Conservation (phyloP, 2,329 filamentous ascomycete species). For the Lachnum nothofagi region DNA sequence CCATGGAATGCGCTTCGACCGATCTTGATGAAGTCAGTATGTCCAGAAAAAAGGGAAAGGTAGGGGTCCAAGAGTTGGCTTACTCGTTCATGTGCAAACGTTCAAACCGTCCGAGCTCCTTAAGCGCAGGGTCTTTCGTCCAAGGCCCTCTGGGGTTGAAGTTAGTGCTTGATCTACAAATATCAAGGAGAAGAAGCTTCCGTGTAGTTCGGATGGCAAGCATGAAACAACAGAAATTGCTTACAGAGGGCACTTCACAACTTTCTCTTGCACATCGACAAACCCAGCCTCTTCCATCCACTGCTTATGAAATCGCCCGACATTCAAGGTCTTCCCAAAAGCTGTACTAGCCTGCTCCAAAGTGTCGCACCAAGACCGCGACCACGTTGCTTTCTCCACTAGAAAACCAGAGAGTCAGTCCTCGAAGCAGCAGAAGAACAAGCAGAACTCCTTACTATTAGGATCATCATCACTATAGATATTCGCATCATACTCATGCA, state of each 20-base stretch:
- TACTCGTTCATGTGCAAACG: constrained; percentile 13
- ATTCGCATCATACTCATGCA: constrained; percentile 27
- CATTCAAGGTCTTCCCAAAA: constrained; percentile 18
- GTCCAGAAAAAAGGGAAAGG: not conserved
- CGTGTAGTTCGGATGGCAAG: not conserved
- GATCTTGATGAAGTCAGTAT: not conserved
- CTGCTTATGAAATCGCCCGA: constrained; percentile 7
- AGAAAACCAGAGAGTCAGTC: no score
- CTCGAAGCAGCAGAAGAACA: not conserved
- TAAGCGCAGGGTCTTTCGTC: constrained; percentile 34
- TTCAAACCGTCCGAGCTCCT: constrained; percentile 34
- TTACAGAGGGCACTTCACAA: constrained; percentile 6
- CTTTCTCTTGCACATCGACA: constrained; percentile 32
- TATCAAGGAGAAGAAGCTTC: not conserved
- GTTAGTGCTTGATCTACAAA: not conserved
- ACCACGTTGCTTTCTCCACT: constrained; percentile 3
- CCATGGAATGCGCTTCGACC: constrained; percentile 13
- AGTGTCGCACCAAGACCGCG: constrained; percentile 11
- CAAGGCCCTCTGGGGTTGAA: constrained; percentile 36
- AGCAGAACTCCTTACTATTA: constrained; percentile 22
- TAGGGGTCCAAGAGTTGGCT: not conserved
- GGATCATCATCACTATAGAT: constrained; percentile 43
- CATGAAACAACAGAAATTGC: not conserved
- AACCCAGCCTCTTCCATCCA: constrained; percentile 37
- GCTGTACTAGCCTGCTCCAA: constrained; percentile 7